Evolutionary conservation across 106 monocot genomes (phyloP).

Genomic region (Allium sativum): DNA sequence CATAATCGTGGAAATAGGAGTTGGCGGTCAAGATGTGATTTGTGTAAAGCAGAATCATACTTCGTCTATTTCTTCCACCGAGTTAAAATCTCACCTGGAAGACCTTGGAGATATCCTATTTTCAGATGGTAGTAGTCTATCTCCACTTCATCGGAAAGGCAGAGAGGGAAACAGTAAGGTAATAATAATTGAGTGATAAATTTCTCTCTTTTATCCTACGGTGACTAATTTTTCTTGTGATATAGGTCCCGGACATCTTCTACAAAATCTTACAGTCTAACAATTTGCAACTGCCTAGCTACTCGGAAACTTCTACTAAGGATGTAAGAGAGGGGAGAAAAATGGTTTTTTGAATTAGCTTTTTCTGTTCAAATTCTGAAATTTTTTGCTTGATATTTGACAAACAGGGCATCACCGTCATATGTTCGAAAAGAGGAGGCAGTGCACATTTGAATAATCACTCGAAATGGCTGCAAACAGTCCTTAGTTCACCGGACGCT

Average conservation of each 20-base stretch:
- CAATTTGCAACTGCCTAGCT: constrained; percentile 45
- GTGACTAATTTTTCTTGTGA: constrained; percentile 7
- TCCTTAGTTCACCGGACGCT: constrained; percentile 62
- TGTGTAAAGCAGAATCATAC: constrained; percentile 60
- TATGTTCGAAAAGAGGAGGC: constrained; percentile 87
- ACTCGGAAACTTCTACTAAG: constrained; percentile 80
- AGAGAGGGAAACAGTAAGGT: constrained; percentile 77
- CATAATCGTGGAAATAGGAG: constrained; percentile 65
- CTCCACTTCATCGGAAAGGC: constrained; percentile 54
- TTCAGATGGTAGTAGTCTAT: constrained; percentile 62
- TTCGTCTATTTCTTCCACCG: constrained; percentile 52
- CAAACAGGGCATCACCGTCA: constrained; percentile 70
- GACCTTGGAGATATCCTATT: constrained; percentile 85
- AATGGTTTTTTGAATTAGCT: not conserved
- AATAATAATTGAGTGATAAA: not conserved
- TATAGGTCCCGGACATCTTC: constrained; percentile 79
- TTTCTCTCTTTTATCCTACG: too few relatives aligned
- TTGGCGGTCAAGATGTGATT: constrained; percentile 82
- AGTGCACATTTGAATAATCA: constrained; percentile 43
- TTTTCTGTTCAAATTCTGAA: constrained; percentile 3
- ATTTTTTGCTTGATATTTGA: not conserved
- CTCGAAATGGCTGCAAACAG: constrained; percentile 79
- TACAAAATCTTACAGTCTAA: constrained; percentile 60
- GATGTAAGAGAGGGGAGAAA: constrained; percentile 39
- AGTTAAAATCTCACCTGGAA: constrained; percentile 74